Evolutionary conservation across 2,329 filamentous ascomycete genomes (phyloP).

Genomic region (Sodiomyces alkalinus): DNA sequence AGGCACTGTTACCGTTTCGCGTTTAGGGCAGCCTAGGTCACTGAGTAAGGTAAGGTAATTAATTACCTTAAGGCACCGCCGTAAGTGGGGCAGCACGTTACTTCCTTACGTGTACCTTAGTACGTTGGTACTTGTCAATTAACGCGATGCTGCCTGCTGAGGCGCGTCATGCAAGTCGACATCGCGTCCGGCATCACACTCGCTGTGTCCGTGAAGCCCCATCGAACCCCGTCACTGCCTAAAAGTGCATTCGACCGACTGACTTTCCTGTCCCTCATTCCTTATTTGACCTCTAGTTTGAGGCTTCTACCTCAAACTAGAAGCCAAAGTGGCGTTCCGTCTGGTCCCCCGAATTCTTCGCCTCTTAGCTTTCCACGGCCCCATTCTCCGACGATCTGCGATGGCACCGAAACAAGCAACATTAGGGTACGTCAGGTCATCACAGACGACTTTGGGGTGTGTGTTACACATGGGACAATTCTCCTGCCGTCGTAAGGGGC

Average conservation of each 20-base stretch:
- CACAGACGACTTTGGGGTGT: conserved; percentile 63
- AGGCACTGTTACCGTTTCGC: too few species aligned
- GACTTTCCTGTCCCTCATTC: too few species aligned
- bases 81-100: too few species aligned
- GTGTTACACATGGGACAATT: conserved; percentile 14
- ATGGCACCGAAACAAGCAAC: conserved; percentile 61
- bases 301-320: conserved; percentile 3
- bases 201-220: too few species aligned
- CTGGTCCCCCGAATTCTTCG: conserved; percentile 1
- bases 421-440: conserved; percentile 70
- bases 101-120: too few species aligned
- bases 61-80: too few species aligned
- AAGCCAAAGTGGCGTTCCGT: conserved; percentile 1
- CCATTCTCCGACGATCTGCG: conserved; percentile 1
- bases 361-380: not conserved
- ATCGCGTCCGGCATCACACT: conserved; percentile 6
- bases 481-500: not conserved
- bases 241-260: too few species aligned
- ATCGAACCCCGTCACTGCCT: too few species aligned
- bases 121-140: too few species aligned
- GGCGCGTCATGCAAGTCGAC: conserved; percentile 18
- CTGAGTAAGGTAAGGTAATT: too few species aligned
- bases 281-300: too few species aligned
- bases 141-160: conserved; percentile 23
- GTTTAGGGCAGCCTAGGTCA: too few species aligned